A percentile compares a stretch with the other conserved stretches of the same genome.
Conservation (phyloP, 208 protist genomes). For the Herpetomonas samuelpessoai region DNA sequence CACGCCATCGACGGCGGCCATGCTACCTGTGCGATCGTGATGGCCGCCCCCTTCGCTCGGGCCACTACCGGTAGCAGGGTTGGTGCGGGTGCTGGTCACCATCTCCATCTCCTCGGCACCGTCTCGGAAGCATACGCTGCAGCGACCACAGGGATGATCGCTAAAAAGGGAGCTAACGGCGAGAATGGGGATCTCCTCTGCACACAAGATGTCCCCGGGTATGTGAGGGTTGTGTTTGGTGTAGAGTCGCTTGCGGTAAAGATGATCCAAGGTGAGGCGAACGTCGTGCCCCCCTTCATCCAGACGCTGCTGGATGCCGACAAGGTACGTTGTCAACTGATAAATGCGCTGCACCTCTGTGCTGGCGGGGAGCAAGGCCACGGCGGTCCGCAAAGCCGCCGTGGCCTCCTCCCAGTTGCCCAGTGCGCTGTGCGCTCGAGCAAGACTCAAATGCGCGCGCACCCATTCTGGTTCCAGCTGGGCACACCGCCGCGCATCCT, state of each 20-base stretch:
- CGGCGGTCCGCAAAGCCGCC: conserved; percentile 25
- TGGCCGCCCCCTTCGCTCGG: background rate
- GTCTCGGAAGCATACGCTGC: conserved; percentile 48
- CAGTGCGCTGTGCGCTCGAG: conserved; percentile 52
- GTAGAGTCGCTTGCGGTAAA: conserved; percentile 53
- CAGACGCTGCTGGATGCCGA: conserved; percentile 38
- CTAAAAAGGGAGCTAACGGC: conserved; percentile 47
- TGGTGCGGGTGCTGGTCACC: background rate
- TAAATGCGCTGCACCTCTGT: conserved; percentile 49
- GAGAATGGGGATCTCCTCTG: conserved; percentile 37
- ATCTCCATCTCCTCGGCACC: conserved; percentile 5
- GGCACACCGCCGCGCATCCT: conserved; percentile 43
- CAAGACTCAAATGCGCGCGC: conserved; percentile 56
- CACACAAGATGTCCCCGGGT: conserved; percentile 23
- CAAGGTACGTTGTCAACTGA: conserved; percentile 56
- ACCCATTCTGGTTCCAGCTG: conserved; percentile 58
- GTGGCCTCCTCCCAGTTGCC: conserved; percentile 46
- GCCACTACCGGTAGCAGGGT: background rate
- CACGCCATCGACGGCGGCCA: too few relatives aligned
- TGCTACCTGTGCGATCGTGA: background rate
- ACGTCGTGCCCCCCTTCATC: conserved; percentile 16
- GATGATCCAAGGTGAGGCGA: conserved; percentile 40
- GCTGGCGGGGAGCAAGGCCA: conserved; percentile 48
- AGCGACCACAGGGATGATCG: conserved; percentile 18
- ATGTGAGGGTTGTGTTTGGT: conserved; percentile 3